Evolutionary conservation across 2,329 filamentous ascomycete genomes (phyloP), one percentile per base, ranked within the genome.

Genomic region (Talaromyces amestolkiae): DNA sequence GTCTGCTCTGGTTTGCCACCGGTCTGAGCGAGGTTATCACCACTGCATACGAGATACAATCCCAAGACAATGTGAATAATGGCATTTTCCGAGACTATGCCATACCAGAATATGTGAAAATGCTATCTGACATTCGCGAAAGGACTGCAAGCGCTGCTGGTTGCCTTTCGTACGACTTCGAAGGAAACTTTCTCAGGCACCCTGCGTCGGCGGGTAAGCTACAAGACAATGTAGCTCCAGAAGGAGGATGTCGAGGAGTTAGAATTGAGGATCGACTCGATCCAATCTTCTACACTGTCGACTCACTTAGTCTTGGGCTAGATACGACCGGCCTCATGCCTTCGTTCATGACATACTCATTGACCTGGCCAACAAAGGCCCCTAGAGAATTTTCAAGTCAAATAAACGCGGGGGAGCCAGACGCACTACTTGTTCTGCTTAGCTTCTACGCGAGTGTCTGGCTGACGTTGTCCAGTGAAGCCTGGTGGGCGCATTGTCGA

Each of bases 401-500:
- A 39, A 24, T 61, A 5, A 37, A 49, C 0, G 17, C 3, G 3
- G 58, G 58, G 11, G 41, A 49, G 4, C 17, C 58, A n/a, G 27
- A 61, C 13, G 58, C 58, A 1, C 39, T 61, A 17, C 27, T 61
- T 9, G 43, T 49, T 9, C 41, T 61, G 9, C 58, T 61, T n/a
- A 61, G 41, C 31, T 61, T 61, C 22, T 61, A 61, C 37, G 41
- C 58, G 17, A 61, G 58, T 35, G 17, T 61, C 22, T 61, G 41
- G 58, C 27, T 47, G 24, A 49, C 43, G 3, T 15, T 49, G 4
- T 49, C 58, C 1, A 27, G 37, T 1, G 43, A 51, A 24, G 17
- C 43, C 15, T 61, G 58, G 58, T 61, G 58, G 58, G 41, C 58
- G 11, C 43, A 39, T 35, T 22, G n/a, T 37, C 58, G 58, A 15